Evolutionary conservation across 192 early-diverging fungal species (phyloP).

Genomic region (Gryganskiella cystojenkinii): DNA sequence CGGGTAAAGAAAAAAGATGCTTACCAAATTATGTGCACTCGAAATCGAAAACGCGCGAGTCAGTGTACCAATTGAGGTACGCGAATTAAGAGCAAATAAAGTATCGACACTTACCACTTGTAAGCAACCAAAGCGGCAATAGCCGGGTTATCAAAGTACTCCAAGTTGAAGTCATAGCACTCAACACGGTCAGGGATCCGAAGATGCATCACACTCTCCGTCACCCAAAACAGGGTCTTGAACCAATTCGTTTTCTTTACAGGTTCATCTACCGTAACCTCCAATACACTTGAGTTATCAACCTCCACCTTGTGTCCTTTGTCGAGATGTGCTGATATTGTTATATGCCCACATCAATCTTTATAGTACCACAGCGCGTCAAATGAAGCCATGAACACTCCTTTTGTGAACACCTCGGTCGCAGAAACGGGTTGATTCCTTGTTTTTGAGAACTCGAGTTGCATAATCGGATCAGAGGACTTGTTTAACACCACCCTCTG

Average conservation of each 20-base stretch:
- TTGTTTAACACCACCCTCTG: not conserved
- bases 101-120: constrained; percentile 10
- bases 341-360: not conserved
- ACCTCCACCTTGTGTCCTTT: not conserved
- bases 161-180: constrained; percentile 3
- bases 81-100: too few species aligned
- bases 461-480: constrained; percentile 21
- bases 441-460: constrained; percentile 4
- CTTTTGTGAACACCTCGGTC: constrained; percentile 16
- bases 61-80: too few species aligned
- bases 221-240: not conserved
- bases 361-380: constrained; percentile 33
- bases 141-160: constrained; percentile 27
- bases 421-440: not conserved
- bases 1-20: not conserved
- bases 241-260: not conserved
- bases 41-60: too few species aligned
- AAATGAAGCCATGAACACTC: constrained; percentile 25
- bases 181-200: not conserved
- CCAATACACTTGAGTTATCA: not conserved
- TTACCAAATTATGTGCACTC: too few species aligned
- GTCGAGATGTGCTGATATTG: too few species aligned
- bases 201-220: not conserved
- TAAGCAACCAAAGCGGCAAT: constrained; percentile 21
- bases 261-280: too few species aligned